phyloP scores from a whole-genome alignment of 164 flowering plant species.

The Macadamia integrifolia region DNA sequence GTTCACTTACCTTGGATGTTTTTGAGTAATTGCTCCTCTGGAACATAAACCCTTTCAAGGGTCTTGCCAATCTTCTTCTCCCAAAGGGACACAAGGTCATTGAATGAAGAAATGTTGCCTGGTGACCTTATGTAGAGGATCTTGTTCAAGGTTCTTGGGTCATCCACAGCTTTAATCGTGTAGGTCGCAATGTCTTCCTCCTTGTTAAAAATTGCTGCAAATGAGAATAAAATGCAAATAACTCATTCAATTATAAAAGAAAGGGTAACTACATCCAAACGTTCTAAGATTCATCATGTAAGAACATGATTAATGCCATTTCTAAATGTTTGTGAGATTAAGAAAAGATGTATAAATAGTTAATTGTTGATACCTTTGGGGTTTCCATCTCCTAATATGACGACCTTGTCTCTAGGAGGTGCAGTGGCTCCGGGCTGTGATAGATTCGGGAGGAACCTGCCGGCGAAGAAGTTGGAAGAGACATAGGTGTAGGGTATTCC shows the following conservation, averaged over 20 bases:
- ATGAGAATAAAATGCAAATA: too few relatives aligned
- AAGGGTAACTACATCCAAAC: too few relatives aligned
- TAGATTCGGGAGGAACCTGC: slow-evolving; percentile 42
- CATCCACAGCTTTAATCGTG: slow-evolving; percentile 61
- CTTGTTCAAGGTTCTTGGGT: slow-evolving; percentile 70
- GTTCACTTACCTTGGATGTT: slow-evolving; percentile 43
- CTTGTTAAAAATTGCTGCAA: slow-evolving; percentile 43
- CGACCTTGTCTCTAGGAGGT: slow-evolving; percentile 54
- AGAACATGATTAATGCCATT: too few relatives aligned
- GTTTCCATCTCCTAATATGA: slow-evolving; percentile 52
- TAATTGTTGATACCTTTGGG: slow-evolving; percentile 29
- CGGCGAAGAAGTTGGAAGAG: slow-evolving; percentile 37
- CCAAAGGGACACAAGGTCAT: slow-evolving; percentile 60
- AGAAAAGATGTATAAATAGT: too few relatives aligned
- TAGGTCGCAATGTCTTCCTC: slow-evolving; percentile 59
- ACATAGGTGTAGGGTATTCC: slow-evolving; percentile 56
- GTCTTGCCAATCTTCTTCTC: slow-evolving; percentile 69
- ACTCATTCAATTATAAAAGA: too few relatives aligned
- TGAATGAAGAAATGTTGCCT: slow-evolving; percentile 40
- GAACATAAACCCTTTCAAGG: slow-evolving; percentile 43
- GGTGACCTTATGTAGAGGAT: slow-evolving; percentile 50
- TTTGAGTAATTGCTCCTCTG: slow-evolving; percentile 59
- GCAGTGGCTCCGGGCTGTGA: slow-evolving; percentile 36
- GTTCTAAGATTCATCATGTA: too few relatives aligned
- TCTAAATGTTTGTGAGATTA: too few relatives aligned